Base-by-base conservation (phyloP, 257 asterid species). In the Ballota nigra region DNA sequence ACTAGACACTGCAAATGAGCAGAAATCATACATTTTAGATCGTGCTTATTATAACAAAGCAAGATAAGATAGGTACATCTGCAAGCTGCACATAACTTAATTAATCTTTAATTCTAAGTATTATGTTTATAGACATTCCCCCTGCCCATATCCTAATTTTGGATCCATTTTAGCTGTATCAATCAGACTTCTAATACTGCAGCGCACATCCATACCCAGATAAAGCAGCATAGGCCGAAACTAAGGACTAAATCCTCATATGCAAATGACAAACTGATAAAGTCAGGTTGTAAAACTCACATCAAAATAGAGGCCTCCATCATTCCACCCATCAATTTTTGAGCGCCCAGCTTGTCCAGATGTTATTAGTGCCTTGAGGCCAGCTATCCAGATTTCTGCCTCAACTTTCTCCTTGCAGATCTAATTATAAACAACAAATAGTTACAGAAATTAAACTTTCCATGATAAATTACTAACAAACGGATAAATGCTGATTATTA, bases 321-420 rank as follows among this genome's bases (percentile, higher is more conserved):
- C 97, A 79, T 80, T 75, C 97, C 97, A 90, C 70, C 98, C 96
- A 76, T 94, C 97, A 86, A 91, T 92, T 80, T 94, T 91, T 68
- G 96, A 89, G 74, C 96, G 90, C 60, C 96, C 96, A 65, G 85
- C 89, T 83, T 86, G 96, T 76, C 95, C 90, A 62, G 82, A 71
- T 61, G 96, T 83, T 83, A 88, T 86, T 83, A 93, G 74, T 57
- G 96, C 86, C 86, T 83, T 86, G 49, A 91, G 90, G 58, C 96
- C 95, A 80, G 89, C 88, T 66, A 91, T 91, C 97, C 97, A 91
- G 81, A 85, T 87, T 86, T 91, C 95, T 70, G 98, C 92, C 83
- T 93, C 98, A 76, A 85, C 96, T 86, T 87, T 88, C 81, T 91
- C 94, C 85, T 90, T 90, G 83, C 98, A 93, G 69, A 91, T 91